Base-by-base conservation (phyloP, 148 eudicot genomes). In the Heliamphora exappendiculata region DNA sequence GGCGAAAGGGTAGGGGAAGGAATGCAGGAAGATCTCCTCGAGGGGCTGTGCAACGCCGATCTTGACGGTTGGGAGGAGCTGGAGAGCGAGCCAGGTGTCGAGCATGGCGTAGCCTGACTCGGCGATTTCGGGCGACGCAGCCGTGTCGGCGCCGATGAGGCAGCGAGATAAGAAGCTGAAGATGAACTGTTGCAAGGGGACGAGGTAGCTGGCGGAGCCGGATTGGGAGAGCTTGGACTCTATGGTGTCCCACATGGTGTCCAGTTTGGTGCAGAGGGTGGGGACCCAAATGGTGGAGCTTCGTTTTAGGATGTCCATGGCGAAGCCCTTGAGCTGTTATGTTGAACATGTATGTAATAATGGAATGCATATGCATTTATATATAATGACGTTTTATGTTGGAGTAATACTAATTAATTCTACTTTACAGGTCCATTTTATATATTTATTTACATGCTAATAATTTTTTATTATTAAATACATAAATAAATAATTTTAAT, bases 11-110 rank as follows among this genome's bases (percentile, higher is more conserved):
- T 85, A 92, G 0, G 91, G 7, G 70, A 84, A 94, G 3, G 98
- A 94, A 60, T 94, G 98, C 13, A 92, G 79, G 67, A 94, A 89
- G 82, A 94, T 78, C 65, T 92, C 98, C 8, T 83, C 92, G 0
- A 94, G 85, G 22, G 98, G 98, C 53, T 94, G 98, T 4, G 89
- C 31, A 3, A 81, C 0, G 51, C 78, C 80, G 67, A 92, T 77
- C 10, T 69, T 73, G 76, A 80, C 54, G 3, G 89, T 89, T 20
- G 98, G 98, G 55, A 89, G 79, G 80, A 94, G 81, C 67, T 89
- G 93, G 28, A 92, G n/a, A 1, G 84, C 93, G 16, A 94, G 91
- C 98, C 98, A 94, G 64, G 81, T 82, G 80, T 85, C 86, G 37
- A 90, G 58, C 89, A 82, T 84, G 17, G 47, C 33, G 76, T 83